Conservation (phyloP, 768 basidiomycete species). For the Hypsizygus marmoreus region DNA sequence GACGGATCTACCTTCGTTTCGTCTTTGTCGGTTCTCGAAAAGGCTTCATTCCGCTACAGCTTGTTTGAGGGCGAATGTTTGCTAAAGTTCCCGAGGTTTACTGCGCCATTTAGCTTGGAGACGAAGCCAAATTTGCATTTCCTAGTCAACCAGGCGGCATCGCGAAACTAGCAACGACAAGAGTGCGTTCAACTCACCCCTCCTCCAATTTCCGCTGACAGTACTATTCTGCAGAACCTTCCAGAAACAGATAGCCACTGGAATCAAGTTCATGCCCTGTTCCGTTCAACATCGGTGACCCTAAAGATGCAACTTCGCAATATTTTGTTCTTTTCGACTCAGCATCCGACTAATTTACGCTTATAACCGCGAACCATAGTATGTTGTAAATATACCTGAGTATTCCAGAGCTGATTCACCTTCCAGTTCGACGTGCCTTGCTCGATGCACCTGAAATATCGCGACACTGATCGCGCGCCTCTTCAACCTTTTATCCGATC, state of each 20-base stretch:
- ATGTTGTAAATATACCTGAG: conserved; percentile 29
- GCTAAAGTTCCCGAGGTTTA: conserved; percentile 71
- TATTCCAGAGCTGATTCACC: conserved; percentile 12
- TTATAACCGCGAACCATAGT: conserved; percentile 87
- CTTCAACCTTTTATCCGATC: conserved; percentile 75
- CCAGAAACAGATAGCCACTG: conserved; percentile 76
- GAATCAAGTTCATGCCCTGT: conserved; percentile 71
- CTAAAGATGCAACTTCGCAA: conserved; percentile 36
- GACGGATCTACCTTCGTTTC: too few species aligned
- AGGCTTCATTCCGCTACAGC: too few species aligned
- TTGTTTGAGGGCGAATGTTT: too few species aligned
- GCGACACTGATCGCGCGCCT: conserved; percentile 76
- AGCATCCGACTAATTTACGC: conserved; percentile 86
- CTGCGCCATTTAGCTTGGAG: conserved; percentile 79
- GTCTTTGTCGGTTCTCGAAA: too few species aligned
- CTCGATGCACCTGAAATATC: conserved; percentile 84
- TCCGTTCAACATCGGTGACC: not conserved
- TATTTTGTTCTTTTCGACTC: conserved; percentile 87
- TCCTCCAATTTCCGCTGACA: not conserved
- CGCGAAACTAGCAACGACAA: conserved; percentile 66
- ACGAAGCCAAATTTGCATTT: conserved; percentile 90
- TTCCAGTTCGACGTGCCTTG: conserved; percentile 78
- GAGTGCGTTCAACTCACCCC: conserved; percentile 51
- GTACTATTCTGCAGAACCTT: conserved; percentile 57
- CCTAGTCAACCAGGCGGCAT: conserved; percentile 82